Conservation (phyloP, 345 rosid genomes). For the Citrus hindsii region DNA sequence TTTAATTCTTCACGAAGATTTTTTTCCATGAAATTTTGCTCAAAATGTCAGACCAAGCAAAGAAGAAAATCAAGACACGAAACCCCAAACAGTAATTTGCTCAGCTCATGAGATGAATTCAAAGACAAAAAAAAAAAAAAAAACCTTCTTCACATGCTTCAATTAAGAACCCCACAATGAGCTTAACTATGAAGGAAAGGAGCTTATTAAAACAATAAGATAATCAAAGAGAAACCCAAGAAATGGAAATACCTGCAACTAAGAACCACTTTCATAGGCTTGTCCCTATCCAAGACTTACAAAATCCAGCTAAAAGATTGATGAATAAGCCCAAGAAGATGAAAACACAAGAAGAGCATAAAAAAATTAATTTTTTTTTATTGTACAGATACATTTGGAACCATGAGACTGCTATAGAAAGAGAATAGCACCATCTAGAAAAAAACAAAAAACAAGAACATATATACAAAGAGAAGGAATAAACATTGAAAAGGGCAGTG, state of each 20-base stretch:
- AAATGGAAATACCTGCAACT: constrained; percentile 51
- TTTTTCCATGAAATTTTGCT: constrained; percentile 4
- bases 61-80: constrained; percentile 16
- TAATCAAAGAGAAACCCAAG: constrained; percentile 11
- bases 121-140: constrained; percentile 31
- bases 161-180: constrained; percentile 26
- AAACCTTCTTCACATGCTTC: constrained; percentile 27
- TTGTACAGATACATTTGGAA: constrained; percentile 20
- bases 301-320: constrained; percentile 22
- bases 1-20: not conserved
- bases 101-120: constrained; percentile 24
- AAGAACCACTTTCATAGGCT: constrained; percentile 45
- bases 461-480: constrained; percentile 75
- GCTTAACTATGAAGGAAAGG: constrained; percentile 12
- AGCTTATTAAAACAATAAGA: constrained; percentile 8
- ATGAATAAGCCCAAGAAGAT: constrained; percentile 53
- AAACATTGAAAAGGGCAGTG: constrained; percentile 90
- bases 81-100: constrained; percentile 14
- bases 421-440: constrained; percentile 38
- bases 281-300: constrained; percentile 42
- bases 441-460: constrained; percentile 36
- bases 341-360: constrained; percentile 32
- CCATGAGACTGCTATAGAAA: constrained; percentile 22
- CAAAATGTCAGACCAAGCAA: constrained; percentile 14
- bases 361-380: constrained; percentile 1